phyloP scores from a whole-genome alignment of 2,329 filamentous ascomycete species.

The Ceratocystis destructans region DNA sequence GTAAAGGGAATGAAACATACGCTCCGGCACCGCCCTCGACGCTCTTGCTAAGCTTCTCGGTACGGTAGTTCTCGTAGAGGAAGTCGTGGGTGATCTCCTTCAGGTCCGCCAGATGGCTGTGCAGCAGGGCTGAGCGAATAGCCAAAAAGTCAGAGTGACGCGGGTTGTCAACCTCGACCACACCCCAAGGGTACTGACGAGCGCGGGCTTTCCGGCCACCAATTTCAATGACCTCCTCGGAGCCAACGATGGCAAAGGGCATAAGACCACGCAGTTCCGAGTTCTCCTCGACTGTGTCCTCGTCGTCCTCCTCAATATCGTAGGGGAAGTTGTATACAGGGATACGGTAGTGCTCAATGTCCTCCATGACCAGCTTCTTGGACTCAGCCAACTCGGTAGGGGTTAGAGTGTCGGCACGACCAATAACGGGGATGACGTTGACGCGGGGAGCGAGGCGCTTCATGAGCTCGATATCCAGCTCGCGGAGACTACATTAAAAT shows the following conservation, averaged over 20 bases:
- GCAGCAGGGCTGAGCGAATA: constrained; percentile 87
- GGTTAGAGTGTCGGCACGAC: constrained; percentile 93
- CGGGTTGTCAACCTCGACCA: constrained; percentile 98
- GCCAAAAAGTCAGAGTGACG: constrained; percentile 97
- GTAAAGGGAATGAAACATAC: constrained; percentile 45
- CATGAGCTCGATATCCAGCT: constrained; percentile 99
- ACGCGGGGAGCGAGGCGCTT: constrained; percentile 95
- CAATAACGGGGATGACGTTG: constrained; percentile 98
- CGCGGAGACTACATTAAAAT: constrained; percentile 56
- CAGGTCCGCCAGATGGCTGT: constrained; percentile 93
- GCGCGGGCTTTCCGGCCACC: constrained; percentile 84
- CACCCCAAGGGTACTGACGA: constrained; percentile 96
- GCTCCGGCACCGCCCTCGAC: constrained; percentile 78
- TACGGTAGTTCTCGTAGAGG: constrained; percentile 99
- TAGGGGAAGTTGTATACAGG: constrained; percentile 99
- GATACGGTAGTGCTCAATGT: constrained; percentile 99
- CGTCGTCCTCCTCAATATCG: constrained; percentile 98
- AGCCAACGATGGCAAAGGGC: constrained; percentile 98
- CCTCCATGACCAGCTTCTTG: constrained; percentile 99
- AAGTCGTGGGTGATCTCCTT: constrained; percentile 99
- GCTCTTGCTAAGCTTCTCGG: constrained; percentile 99
- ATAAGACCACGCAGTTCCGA: constrained; percentile 93
- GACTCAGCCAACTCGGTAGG: constrained; percentile 94
- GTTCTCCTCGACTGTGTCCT: constrained; percentile 98
- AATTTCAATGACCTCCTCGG: constrained; percentile 88